Conservation (phyloP, 2,329 filamentous ascomycete species). For the Aureobasidium sp. region DNA sequence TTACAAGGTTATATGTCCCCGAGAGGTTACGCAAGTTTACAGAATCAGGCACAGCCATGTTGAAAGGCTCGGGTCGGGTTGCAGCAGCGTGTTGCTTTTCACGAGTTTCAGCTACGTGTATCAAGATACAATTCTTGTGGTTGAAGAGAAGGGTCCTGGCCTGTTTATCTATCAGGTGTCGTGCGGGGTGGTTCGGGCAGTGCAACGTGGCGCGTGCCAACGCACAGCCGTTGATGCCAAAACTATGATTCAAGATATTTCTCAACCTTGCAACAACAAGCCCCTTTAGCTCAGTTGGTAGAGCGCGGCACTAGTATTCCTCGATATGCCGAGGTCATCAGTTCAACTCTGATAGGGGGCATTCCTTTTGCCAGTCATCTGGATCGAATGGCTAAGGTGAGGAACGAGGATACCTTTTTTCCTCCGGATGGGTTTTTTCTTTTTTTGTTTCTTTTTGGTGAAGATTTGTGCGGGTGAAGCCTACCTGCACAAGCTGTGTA, state of each 20-base stretch:
- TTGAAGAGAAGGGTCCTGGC: neutral
- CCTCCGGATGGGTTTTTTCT: no score
- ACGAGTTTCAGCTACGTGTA: neutral
- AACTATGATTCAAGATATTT: no score
- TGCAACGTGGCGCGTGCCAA: neutral
- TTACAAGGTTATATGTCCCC: constrained; percentile 60
- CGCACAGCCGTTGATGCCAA: no score
- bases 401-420: no score
- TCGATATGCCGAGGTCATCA: constrained; percentile 11
- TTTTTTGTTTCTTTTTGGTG: no score
- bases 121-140: neutral
- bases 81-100: neutral
- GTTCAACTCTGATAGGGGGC: constrained; percentile 10
- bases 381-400: no score
- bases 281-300: constrained; percentile 10
- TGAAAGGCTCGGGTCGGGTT: constrained; percentile 17
- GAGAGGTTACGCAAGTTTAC: constrained; percentile 59
- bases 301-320: constrained; percentile 11
- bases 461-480: no score
- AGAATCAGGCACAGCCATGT: constrained; percentile 62
- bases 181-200: neutral
- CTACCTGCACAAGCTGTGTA: neutral
- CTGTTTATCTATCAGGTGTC: neutral
- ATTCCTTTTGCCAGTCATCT: neutral
- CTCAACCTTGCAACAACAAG: neutral